phyloP scores from a whole-genome alignment of 495 filamentous ascomycete species.

The Aspergillus campestris region DNA sequence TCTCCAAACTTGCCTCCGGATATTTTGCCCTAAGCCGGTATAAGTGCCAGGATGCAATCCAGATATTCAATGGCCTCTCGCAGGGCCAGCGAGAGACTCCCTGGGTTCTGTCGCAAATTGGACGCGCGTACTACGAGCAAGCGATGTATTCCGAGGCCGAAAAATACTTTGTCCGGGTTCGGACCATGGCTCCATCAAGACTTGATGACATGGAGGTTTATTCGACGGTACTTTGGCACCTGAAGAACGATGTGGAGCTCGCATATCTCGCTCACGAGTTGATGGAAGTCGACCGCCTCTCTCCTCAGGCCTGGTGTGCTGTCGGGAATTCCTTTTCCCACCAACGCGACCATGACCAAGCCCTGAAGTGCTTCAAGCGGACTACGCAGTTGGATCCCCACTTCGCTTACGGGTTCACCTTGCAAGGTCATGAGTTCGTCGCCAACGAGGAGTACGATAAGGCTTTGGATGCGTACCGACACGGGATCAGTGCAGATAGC shows the following conservation, averaged over 20 bases:
- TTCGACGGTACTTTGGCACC: constrained; percentile 93
- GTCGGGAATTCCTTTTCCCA: constrained; percentile 93
- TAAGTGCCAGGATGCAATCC: constrained; percentile 65
- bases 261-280: constrained; percentile 88
- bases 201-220: constrained; percentile 95
- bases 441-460: constrained; percentile 96
- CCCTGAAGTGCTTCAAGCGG: constrained; percentile 88
- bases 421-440: constrained; percentile 96
- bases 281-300: constrained; percentile 73
- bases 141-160: constrained; percentile 77
- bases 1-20: constrained; percentile 72
- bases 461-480: constrained; percentile 73
- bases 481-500: constrained; percentile 71
- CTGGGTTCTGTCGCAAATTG: constrained; percentile 89
- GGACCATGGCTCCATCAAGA: constrained; percentile 64
- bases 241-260: constrained; percentile 84
- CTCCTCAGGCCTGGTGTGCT: constrained; percentile 92
- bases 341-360: constrained; percentile 90
- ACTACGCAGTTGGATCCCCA: constrained; percentile 82
- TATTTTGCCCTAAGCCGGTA: constrained; percentile 72
- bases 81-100: constrained; percentile 79
- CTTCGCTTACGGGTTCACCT: constrained; percentile 90
- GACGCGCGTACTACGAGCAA: constrained; percentile 81
- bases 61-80: constrained; percentile 59
- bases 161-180: constrained; percentile 69